phyloP scores from a whole-genome alignment of 108 stramenopile species.

The Nannochloropsis oceanica region DNA sequence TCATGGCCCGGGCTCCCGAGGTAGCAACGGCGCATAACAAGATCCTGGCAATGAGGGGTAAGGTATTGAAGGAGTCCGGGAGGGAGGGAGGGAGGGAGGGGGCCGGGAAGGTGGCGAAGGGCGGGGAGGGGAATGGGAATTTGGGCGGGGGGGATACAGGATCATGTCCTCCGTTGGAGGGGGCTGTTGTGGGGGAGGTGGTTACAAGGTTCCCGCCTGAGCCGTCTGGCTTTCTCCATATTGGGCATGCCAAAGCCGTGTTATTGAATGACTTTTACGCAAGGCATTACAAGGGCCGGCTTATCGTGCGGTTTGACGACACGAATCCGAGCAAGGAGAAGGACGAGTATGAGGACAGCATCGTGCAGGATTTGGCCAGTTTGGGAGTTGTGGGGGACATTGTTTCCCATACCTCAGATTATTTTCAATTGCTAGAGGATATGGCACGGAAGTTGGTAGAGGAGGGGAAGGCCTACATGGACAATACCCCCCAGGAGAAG shows the following conservation, averaged over 20 bases:
- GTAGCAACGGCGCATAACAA: conserved; percentile 6
- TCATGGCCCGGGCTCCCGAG: background rate
- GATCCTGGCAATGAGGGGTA: background rate
- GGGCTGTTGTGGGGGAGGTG: conserved; percentile 61
- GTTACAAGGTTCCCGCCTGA: conserved; percentile 94
- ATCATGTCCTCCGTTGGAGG: conserved; percentile 39
- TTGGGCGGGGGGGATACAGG: background rate
- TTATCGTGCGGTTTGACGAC: conserved; percentile 77
- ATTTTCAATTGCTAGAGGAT: conserved; percentile 63
- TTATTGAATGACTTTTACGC: conserved; percentile 95
- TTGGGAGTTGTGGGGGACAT: conserved; percentile 71
- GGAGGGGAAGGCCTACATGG: conserved; percentile 91
- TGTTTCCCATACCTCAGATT: conserved; percentile 84
- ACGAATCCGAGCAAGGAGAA: conserved; percentile 99
- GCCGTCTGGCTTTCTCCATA: conserved; percentile 94
- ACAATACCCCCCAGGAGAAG: conserved; percentile 75
- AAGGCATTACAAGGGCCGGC: conserved; percentile 55
- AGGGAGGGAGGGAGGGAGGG: no score
- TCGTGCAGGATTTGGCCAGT: conserved; percentile 48
- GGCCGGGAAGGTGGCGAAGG: background rate
- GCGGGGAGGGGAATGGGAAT: background rate
- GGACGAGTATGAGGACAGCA: conserved; percentile 79
- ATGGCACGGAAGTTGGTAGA: conserved; percentile 72
- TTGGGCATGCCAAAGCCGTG: conserved; percentile 96
- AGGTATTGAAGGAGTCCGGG: no score